Conservation (phyloP, 176 grass and related monocot species). For the Luzula sylvatica region DNA sequence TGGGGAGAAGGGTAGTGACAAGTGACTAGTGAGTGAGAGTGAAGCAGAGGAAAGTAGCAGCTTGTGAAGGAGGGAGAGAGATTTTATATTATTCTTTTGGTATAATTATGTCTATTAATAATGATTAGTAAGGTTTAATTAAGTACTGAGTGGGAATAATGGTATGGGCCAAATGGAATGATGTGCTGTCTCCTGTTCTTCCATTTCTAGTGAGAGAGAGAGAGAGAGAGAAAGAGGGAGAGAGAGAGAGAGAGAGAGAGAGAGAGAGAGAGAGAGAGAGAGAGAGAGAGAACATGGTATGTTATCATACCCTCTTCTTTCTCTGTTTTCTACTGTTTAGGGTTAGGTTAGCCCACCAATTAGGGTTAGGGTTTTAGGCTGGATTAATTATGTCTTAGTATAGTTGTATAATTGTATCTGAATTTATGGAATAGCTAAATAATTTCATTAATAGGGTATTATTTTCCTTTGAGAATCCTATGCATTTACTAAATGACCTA, state of each 20-base stretch:
- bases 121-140: not conserved
- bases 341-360: not conserved
- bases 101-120: not conserved
- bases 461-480: no score
- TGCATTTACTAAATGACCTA: no score
- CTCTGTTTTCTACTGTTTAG: not conserved
- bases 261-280: not conserved
- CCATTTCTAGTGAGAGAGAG: not conserved
- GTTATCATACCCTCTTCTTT: not conserved
- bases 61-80: not conserved
- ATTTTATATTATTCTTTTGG: not conserved
- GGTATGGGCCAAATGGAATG: conserved; percentile 10
- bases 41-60: not conserved
- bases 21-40: not conserved
- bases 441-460: no score
- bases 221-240: conserved; percentile 2
- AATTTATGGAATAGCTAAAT: not conserved
- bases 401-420: not conserved
- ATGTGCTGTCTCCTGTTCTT: conserved; percentile 7
- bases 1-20: conserved; percentile 19
- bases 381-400: not conserved
- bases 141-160: not conserved
- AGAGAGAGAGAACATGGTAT: conserved; percentile 7
- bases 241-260: not conserved
- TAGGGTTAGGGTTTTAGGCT: conserved; percentile 26